Evolutionary conservation across 140 eudicot species (phyloP), one percentile per base, ranked within the genome.

Genomic region (Anethum foeniculum): DNA sequence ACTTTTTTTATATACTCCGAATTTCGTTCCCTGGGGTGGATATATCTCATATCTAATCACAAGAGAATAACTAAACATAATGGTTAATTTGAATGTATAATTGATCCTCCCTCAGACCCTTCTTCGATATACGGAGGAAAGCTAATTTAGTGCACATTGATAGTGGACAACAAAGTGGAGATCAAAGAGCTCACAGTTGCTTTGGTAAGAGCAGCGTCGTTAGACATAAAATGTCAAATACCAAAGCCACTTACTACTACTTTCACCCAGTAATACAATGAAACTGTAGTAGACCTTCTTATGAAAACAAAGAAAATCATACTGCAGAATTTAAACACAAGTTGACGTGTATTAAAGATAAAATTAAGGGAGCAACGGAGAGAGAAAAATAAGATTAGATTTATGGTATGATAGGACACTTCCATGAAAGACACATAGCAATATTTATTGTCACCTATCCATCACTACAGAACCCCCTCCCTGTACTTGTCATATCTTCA

Each of bases 361-460:
- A 73, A 73, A 23, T 9, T 21, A 73, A 21, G 25, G 3, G 60
- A 52, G 8, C 54, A 18, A 51, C 6, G n/a, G n/a, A 4, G 48
- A 8, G 30, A 18, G 18, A 41, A 8, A n/a, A 1, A 13, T 2
- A 46, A 46, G 39, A 46, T 46, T 47, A 47, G 52, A 47, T 47
- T 47, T 25, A 21, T 71, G 51, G 47, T 34, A 36, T 75, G 79
- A 75, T 27, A 46, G 62, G 64, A 75, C 79, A 75, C 62, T 75
- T 48, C 25, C 79, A 47, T 48, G 79, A 75, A 14, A 46, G 25
- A 48, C 9, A 32, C 28, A 2, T 52, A 54, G 27, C n/a, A 72
- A 71, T 32, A 44, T 74, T n/a, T 32, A 44, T 74, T n/a, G 64
- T 75, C 43, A 75, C 79, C 62, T 25, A 75, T 75, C 62, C 38